Conservation (phyloP, 2,329 filamentous ascomycete genomes). For the Capronia coronata region DNA sequence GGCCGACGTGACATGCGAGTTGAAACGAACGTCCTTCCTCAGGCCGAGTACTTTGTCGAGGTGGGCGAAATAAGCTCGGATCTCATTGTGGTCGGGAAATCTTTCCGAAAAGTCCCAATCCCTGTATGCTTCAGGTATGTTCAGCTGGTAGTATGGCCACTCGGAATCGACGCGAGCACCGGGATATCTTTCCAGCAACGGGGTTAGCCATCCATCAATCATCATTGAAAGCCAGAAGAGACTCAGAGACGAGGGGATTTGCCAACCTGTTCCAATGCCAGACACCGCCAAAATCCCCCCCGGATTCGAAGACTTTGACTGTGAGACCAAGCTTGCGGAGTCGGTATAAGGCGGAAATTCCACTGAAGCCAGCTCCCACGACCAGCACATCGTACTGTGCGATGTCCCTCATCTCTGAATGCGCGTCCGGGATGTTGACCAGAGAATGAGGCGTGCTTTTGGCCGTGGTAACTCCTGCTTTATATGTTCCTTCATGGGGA, state of each 20-base stretch:
- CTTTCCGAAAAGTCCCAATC: conserved; percentile 43
- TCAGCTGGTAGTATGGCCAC: conserved; percentile 50
- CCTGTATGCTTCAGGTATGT: conserved; percentile 44
- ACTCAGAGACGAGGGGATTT: no score
- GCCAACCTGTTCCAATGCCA: conserved; percentile 67
- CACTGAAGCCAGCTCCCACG: conserved; percentile 25
- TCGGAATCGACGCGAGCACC: conserved; percentile 51
- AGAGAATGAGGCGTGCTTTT: no score
- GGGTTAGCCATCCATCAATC: no score
- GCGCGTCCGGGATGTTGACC: no score
- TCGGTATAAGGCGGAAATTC: conserved; percentile 29
- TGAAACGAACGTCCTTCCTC: conserved; percentile 34
- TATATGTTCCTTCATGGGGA: no score
- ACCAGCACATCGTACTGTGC: conserved; percentile 26
- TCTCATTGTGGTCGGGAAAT: conserved; percentile 37
- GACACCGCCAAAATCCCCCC: conserved; percentile 31
- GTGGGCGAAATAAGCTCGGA: conserved; percentile 39
- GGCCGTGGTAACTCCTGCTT: no score
- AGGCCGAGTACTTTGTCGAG: conserved; percentile 38
- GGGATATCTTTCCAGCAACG: no score
- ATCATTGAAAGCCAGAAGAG: no score
- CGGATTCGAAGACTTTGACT: conserved; percentile 35
- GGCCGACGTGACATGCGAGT: conserved; percentile 35
- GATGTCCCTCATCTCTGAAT: no score
- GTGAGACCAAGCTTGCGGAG: conserved; percentile 33